Evolutionary conservation across 2,329 filamentous ascomycete species (phyloP), one percentile per base, ranked within the genome.

Genomic region (Diaporthe vexans): DNA sequence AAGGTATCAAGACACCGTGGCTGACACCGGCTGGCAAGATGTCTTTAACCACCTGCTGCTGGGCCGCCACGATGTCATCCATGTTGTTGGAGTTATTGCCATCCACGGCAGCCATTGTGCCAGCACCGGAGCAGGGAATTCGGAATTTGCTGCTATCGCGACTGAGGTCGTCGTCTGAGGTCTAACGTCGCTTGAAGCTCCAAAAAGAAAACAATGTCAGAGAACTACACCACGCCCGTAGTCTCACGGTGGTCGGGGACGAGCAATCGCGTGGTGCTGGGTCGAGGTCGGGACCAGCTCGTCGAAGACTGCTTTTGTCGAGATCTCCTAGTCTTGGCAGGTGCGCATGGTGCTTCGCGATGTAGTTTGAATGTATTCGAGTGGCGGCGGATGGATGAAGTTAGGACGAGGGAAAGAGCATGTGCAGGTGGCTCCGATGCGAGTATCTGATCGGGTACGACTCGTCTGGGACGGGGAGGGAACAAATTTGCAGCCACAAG

Each of bases 1-100:
- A 84, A 40, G 91, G 90, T 57, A 92, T 88, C 59, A 93, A 81
- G 43, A 90, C 87, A 21, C 88, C 88, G 26, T 83, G 82, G 24
- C 85, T 81, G 33, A 85, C 77, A 29, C 86, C 81, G 15, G 75
- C 74, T 19, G 79, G 80, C 51, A 84, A 72, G 40, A 84, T 79
- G 48, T 80, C 78, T 75, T 77, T 78, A 59, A 82, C 79, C 57
- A 82, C 67, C 35, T 78, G 77, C 63, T 82, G 81, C 72, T 83
- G 82, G 46, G 76, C 77, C 61, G 78, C 78, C 71, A 82, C 76
- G 59, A 79, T 74, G 24, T 74, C 73, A 56, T 67, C 72, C 72
- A 78, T 77, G 74, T 76, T 79, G 51, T 68, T 75, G 69, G 51
- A 35, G 48, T n/a, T 59, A 19, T 43, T 51, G 26, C 40, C 35